These are phyloP conservation scores for Zymoseptoria ardabiliae DNA, from an alignment of 2,329 filamentous ascomycete genomes.

Conservation along the genomic window DNA sequence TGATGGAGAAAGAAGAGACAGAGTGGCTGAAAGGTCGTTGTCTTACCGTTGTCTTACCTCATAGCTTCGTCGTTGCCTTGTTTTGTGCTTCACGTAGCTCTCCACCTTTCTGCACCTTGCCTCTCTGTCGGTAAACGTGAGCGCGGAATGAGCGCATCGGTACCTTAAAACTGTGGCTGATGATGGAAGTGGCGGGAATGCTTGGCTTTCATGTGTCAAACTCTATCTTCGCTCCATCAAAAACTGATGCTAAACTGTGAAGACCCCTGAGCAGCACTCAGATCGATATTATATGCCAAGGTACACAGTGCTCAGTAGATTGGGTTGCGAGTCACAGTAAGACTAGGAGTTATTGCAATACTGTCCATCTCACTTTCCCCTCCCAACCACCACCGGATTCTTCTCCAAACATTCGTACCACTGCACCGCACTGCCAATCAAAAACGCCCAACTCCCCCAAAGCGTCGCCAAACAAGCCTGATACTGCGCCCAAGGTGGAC, in stretches of 20 bases:
- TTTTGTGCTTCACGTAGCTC: not conserved
- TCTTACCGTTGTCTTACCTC: not conserved
- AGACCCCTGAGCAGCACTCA: not conserved
- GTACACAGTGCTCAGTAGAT: not conserved
- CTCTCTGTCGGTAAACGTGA: constrained; percentile 1
- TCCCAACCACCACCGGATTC: not conserved
- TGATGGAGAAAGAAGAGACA: not conserved
- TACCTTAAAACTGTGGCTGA: not conserved
- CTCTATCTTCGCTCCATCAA: not conserved
- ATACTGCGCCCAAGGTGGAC: constrained; percentile 20
- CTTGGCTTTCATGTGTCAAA: not conserved
- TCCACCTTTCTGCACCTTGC: not conserved
- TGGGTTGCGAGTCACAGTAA: not conserved
- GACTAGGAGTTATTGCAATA: not conserved
- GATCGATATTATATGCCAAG: no score
- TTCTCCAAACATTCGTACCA: constrained; percentile 21
- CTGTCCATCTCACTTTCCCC: not conserved
- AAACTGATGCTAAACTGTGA: not conserved
- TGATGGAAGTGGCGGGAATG: not conserved
- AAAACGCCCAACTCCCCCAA: constrained; percentile 26
- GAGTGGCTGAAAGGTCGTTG: not conserved
- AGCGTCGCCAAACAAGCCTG: constrained; percentile 22
- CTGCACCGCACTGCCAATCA: constrained; percentile 25
- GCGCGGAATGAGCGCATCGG: not conserved
- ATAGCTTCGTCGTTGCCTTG: not conserved